Evolutionary conservation across 1,284 basidiomycete species (phyloP).

Genomic region (Afroboletus lepidellus): DNA sequence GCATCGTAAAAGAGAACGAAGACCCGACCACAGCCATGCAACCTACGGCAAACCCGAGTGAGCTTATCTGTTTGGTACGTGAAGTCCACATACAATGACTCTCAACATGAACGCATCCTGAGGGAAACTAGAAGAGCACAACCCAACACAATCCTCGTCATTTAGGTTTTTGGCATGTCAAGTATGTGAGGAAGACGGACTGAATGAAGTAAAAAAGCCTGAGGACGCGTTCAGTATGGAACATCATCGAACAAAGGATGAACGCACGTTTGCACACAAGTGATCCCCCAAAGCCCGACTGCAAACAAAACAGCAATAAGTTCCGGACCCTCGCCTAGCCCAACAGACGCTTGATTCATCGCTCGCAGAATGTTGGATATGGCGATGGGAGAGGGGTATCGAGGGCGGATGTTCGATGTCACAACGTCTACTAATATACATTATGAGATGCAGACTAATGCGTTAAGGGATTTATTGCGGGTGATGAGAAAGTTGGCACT

Average conservation of each 20-base stretch:
- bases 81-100: slow-evolving; percentile 13
- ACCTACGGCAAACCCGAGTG: slow-evolving; percentile 11
- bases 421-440: background rate
- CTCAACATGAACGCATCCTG: slow-evolving; percentile 6
- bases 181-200: slow-evolving; percentile 6
- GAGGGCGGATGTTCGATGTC: background rate
- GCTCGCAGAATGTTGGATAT: background rate
- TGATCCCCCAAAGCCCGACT: slow-evolving; percentile 23
- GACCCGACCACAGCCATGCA: slow-evolving; percentile 17
- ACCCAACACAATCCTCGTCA: background rate
- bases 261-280: slow-evolving; percentile 23
- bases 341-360: background rate
- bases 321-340: slow-evolving; percentile 10
- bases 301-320: slow-evolving; percentile 17
- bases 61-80: background rate
- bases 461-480: background rate
- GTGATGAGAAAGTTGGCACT: background rate
- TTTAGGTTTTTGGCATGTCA: background rate
- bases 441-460: background rate
- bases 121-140: slow-evolving; percentile 9
- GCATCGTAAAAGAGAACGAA: background rate
- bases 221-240: background rate
- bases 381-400: background rate
- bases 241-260: background rate
- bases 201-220: slow-evolving; percentile 25